Evolutionary conservation across 1,139 yeast genomes (phyloP).

Genomic region (Blastobotrys illinoisensis): DNA sequence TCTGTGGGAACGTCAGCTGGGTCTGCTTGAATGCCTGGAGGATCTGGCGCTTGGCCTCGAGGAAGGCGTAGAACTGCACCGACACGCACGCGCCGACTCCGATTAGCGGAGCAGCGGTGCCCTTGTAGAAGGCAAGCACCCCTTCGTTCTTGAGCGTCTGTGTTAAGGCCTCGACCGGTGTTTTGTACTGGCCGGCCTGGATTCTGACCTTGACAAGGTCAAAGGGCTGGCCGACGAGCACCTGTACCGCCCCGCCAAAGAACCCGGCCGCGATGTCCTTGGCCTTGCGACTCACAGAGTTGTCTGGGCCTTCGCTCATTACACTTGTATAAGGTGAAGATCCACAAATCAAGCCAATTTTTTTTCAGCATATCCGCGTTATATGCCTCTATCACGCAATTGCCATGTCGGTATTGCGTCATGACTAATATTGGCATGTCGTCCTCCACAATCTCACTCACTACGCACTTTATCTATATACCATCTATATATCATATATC

Average conservation of each 20-base stretch:
- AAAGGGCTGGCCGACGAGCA: conserved; percentile 69
- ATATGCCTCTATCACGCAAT: conserved; percentile 3
- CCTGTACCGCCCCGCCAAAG: conserved; percentile 60
- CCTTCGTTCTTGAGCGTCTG: conserved; percentile 59
- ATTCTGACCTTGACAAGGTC: conserved; percentile 62
- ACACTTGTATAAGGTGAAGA: background rate
- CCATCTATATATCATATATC: too few species aligned
- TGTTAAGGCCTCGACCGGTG: conserved; percentile 49
- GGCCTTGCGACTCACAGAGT: conserved; percentile 48
- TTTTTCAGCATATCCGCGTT: too few species aligned
- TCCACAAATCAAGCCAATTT: too few species aligned
- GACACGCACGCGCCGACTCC: conserved; percentile 71
- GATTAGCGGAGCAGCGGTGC: conserved; percentile 44
- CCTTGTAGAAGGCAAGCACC: conserved; percentile 52
- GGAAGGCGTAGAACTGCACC: conserved; percentile 70
- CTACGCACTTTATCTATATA: too few species aligned
- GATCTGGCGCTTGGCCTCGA: conserved; percentile 64
- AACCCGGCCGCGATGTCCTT: conserved; percentile 52
- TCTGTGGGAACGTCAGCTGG: conserved; percentile 51
- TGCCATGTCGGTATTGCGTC: background rate
- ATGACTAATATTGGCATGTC: background rate
- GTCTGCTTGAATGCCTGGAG: conserved; percentile 21
- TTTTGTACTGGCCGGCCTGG: conserved; percentile 48
- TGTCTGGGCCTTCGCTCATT: conserved; percentile 32
- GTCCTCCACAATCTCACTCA: too few species aligned